These are phyloP conservation scores for Gracilariopsis chorda DNA, from an alignment of 23 red algal genomes.

Conservation along the genomic window DNA sequence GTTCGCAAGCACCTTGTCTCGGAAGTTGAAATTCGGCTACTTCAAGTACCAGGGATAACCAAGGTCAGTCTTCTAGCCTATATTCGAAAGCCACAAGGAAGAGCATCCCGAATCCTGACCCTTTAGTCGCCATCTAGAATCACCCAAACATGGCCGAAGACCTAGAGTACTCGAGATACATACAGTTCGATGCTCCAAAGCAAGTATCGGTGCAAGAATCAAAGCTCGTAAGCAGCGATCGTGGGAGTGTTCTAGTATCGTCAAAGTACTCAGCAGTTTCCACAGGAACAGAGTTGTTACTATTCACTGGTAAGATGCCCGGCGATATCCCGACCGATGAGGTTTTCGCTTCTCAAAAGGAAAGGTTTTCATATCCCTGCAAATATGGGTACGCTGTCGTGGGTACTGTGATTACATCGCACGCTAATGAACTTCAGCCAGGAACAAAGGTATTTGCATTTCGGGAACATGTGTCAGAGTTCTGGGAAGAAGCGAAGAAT, in stretches of 20 bases:
- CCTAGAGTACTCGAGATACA: too few species aligned
- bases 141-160: too few species aligned
- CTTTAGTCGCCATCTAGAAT: too few species aligned
- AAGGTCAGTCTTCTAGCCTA: too few species aligned
- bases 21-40: too few species aligned
- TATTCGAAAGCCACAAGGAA: too few species aligned
- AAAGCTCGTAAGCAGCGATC: background rate
- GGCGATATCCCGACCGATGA: conserved; percentile 39
- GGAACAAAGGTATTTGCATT: conserved; percentile 65
- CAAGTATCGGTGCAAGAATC: background rate
- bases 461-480: conserved; percentile 35
- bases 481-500: background rate
- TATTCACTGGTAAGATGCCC: conserved; percentile 69
- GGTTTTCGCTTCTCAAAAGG: background rate
- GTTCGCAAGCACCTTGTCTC: too few species aligned
- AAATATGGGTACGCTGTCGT: conserved; percentile 63
- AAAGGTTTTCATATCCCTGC: conserved; percentile 48
- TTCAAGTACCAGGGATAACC: too few species aligned
- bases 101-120: too few species aligned
- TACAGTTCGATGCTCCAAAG: background rate
- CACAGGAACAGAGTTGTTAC: conserved; percentile 81
- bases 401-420: conserved; percentile 9
- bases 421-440: background rate
- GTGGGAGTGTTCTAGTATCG: background rate
- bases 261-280: conserved; percentile 61